Evolutionary conservation across 2,329 filamentous ascomycete species (phyloP), one percentile per base, ranked within the genome.

Genomic region (Fusarium domesticum): DNA sequence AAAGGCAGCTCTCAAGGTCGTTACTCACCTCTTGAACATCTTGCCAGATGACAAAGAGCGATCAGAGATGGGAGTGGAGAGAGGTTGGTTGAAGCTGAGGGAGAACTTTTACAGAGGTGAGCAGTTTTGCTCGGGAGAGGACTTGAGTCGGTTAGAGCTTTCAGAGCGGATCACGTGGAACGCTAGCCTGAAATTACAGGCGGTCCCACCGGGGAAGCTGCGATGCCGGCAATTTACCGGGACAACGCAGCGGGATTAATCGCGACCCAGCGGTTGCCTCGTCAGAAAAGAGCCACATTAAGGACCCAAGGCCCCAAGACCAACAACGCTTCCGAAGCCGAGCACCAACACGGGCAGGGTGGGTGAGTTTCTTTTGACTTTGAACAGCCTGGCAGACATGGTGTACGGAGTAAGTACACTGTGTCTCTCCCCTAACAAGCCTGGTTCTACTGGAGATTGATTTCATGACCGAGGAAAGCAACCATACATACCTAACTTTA

Each of bases 1-100:
- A 60, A 63, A 64, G 58, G 40, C 56, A 36, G 30, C 51, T 67
- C 50, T 57, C 47, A 50, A 60, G 51, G 46, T 54, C 48, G 50
- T 43, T 64, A 80, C 83, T 73, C 73, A 89, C 85, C 84, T 87
- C 84, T 87, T 87, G 77, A 87, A 85, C 85, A 89, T 89, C 82
- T 79, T 87, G 78, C 72, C 72, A 76, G 81, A 83, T 81, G 78
- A 78, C 74, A 73, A 75, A 80, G 78, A 80, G 78, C 78, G 75
- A 75, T 77, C 72, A 69, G 69, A 71, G 70, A 78, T 75, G 70
- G 66, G 73, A 73, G 76, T 75, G 77, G 75, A 77, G 75, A 74
- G 71, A 71, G 71, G 73, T 75, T 73, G 65, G 69, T 69, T 66
- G 68, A 67, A 65, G 61, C 66, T 70, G 69, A 68, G 68, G 67